phyloP scores from a whole-genome alignment of 257 asterid species.

The Plantago elongata region DNA sequence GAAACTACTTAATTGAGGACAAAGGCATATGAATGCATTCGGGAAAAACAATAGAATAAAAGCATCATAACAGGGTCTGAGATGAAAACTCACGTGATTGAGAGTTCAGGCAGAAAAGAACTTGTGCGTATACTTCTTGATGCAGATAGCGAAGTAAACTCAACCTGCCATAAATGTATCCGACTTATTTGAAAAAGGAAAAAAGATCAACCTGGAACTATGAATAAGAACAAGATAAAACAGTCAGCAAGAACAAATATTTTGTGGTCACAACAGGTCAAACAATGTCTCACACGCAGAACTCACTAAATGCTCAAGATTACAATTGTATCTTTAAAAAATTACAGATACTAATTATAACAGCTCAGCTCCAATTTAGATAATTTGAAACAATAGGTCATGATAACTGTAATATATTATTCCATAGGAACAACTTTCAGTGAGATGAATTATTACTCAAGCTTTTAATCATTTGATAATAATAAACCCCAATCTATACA shows the following conservation, averaged over 20 bases:
- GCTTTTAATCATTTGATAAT: no score
- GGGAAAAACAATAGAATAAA: not conserved
- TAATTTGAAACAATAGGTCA: no score
- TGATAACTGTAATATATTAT: no score
- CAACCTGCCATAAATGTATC: slow-evolving; percentile 60
- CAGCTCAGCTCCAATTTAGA: no score
- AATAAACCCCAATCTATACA: no score
- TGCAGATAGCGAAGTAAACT: slow-evolving; percentile 68
- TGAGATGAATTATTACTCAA: no score
- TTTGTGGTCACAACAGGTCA: no score
- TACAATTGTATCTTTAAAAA: no score
- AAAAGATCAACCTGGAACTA: not conserved
- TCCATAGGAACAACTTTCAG: no score
- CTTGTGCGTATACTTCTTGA: slow-evolving; percentile 66
- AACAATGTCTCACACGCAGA: no score
- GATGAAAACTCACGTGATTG: slow-evolving; percentile 66
- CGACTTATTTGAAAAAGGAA: slow-evolving; percentile 11
- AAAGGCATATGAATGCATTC: slow-evolving; percentile 1
- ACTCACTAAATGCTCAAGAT: no score
- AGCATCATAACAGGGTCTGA: not conserved
- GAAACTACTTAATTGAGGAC: not conserved
- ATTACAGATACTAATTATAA: no score
- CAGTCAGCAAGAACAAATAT: not conserved
- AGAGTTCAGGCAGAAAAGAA: slow-evolving; percentile 85
- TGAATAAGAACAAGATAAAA: slow-evolving; percentile 13